These are phyloP conservation scores for Arbutus unedo DNA, from an alignment of 148 eudicot species.

Conservation along the genomic window DNA sequence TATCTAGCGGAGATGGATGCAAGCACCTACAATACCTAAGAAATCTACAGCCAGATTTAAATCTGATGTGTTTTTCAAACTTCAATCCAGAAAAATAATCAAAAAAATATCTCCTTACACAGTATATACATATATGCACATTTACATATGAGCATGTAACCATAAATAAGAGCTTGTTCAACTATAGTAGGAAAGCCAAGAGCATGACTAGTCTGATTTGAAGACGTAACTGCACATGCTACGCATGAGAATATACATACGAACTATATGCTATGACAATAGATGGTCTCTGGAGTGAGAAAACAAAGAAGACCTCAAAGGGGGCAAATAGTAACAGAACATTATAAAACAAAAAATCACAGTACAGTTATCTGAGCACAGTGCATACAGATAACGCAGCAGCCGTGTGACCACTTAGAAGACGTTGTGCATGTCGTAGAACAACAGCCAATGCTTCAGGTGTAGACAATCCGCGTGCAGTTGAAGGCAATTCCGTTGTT, in stretches of 20 bases:
- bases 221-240: background rate
- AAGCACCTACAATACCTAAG: background rate
- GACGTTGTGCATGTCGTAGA: constrained; percentile 64
- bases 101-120: background rate
- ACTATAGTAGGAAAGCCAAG: background rate
- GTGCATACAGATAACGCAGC: constrained; percentile 72
- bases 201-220: background rate
- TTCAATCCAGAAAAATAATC: background rate
- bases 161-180: background rate
- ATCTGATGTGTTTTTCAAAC: background rate
- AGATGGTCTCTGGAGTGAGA: background rate
- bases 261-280: background rate
- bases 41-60: background rate
- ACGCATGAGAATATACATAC: background rate
- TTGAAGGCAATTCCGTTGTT: constrained; percentile 42
- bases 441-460: constrained; percentile 66
- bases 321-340: background rate
- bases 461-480: constrained; percentile 63
- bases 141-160: background rate
- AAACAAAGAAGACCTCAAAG: background rate
- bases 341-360: background rate
- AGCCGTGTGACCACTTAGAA: constrained; percentile 55
- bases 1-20: background rate
- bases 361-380: background rate
- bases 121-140: background rate